Conservation (phyloP, 2,329 filamentous ascomycete genomes). For the Zymoseptoria brevis region DNA sequence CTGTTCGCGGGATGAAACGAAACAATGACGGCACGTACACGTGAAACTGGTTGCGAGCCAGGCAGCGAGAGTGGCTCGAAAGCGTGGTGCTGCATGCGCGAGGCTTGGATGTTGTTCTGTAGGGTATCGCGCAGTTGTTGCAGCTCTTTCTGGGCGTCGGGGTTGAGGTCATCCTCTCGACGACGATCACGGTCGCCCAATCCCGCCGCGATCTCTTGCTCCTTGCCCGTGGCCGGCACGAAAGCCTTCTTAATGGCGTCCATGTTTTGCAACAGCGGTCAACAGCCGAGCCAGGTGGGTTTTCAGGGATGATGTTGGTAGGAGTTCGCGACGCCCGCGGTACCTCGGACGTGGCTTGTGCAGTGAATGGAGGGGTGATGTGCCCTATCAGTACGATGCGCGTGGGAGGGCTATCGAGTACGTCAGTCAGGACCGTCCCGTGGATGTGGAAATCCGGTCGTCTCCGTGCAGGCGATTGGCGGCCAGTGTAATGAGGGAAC, state of each 20-base stretch:
- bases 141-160: conserved; percentile 45
- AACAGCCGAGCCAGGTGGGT: not conserved
- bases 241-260: conserved; percentile 13
- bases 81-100: conserved; percentile 74
- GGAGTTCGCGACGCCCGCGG: not conserved
- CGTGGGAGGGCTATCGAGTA: not conserved
- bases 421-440: not conserved
- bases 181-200: conserved; percentile 2
- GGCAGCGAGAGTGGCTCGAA: conserved; percentile 90
- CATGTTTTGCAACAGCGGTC: conserved; percentile 4
- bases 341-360: not conserved
- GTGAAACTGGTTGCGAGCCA: conserved; percentile 71
- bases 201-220: conserved; percentile 3
- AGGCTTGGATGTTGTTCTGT: conserved; percentile 70
- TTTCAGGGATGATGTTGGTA: not conserved
- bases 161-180: conserved; percentile 22
- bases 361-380: not conserved
- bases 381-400: not conserved
- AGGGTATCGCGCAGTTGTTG: conserved; percentile 64
- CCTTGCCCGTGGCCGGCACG: conserved; percentile 8
- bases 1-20: not conserved
- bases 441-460: not conserved
- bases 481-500: not conserved
- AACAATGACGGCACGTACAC: conserved; percentile 46
- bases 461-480: not conserved